phyloP scores from a whole-genome alignment of 2,329 filamentous ascomycete genomes.

The Fusarium algeriense region DNA sequence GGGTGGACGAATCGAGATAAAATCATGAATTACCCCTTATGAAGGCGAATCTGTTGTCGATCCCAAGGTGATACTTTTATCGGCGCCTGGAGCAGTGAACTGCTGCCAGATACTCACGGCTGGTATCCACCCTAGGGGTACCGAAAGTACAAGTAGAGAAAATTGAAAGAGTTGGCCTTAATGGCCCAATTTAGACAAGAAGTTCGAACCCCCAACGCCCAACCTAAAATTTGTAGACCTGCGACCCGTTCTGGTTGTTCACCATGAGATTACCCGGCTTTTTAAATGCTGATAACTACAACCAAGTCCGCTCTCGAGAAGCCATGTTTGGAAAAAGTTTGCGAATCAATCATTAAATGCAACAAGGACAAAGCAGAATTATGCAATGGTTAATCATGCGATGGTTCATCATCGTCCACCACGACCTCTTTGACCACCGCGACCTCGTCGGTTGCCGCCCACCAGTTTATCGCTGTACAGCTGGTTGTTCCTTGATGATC shows the following conservation, averaged over 20 bases:
- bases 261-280: conserved; percentile 1
- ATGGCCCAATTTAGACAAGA: conserved; percentile 6
- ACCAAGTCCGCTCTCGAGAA: background rate
- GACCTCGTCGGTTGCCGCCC: conserved; percentile 45
- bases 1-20: conserved; percentile 29
- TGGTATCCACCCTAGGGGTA: background rate
- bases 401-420: conserved; percentile 36
- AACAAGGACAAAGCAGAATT: background rate
- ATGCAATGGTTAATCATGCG: background rate
- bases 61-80: background rate
- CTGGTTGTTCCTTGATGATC: conserved; percentile 48
- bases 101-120: background rate
- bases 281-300: conserved; percentile 29
- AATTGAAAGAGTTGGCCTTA: background rate
- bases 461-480: conserved; percentile 67
- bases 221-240: conserved; percentile 9
- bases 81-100: background rate
- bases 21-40: conserved; percentile 30
- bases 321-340: background rate
- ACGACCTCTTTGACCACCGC: conserved; percentile 44
- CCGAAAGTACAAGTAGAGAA: background rate
- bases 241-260: background rate
- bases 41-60: background rate
- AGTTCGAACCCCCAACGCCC: conserved; percentile 36
- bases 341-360: background rate